These are phyloP conservation scores for Coleophoma eucalyptorum DNA, from an alignment of 2,329 filamentous ascomycete species.

Conservation along the genomic window DNA sequence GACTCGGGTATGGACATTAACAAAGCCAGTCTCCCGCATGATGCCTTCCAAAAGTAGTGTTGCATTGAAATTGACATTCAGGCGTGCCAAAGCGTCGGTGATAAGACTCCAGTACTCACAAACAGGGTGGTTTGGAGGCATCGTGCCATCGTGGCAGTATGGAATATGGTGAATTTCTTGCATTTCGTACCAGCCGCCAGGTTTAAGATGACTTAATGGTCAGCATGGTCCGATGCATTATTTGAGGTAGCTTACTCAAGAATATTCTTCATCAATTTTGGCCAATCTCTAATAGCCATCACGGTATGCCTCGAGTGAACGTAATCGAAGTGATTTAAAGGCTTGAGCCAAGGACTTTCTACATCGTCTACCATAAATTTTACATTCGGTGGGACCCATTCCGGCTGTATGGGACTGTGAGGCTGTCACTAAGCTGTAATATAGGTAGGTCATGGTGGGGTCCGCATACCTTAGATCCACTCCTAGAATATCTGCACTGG, in stretches of 20 bases:
- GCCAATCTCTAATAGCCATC: slow-evolving; percentile 54
- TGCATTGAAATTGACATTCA: slow-evolving; percentile 44
- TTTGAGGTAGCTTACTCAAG: slow-evolving; percentile 35
- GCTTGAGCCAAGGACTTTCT: slow-evolving; percentile 48
- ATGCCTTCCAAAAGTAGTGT: slow-evolving; percentile 36
- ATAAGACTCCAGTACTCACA: slow-evolving; percentile 44
- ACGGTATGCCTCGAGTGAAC: slow-evolving; percentile 56
- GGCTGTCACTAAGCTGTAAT: neutral
- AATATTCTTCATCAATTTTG: slow-evolving; percentile 39
- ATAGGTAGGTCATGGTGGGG: neutral
- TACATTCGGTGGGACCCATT: slow-evolving; percentile 56
- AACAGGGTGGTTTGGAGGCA: slow-evolving; percentile 37
- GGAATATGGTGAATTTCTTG: slow-evolving; percentile 50
- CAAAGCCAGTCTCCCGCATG: slow-evolving; percentile 48
- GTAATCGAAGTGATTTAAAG: slow-evolving; percentile 53
- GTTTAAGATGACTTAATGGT: slow-evolving; percentile 41
- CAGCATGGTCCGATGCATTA: neutral
- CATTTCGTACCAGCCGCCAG: slow-evolving; percentile 51
- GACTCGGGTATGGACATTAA: slow-evolving; percentile 44
- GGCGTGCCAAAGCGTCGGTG: slow-evolving; percentile 35
- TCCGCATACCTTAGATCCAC: slow-evolving; percentile 34
- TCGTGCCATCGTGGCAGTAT: slow-evolving; percentile 35
- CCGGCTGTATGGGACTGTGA: slow-evolving; percentile 51
- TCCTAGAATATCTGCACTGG: slow-evolving; percentile 43
- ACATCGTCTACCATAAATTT: slow-evolving; percentile 64